These are phyloP conservation scores for Lactarius pseudohatsudake DNA, from an alignment of 768 basidiomycete genomes.

Conservation along the genomic window DNA sequence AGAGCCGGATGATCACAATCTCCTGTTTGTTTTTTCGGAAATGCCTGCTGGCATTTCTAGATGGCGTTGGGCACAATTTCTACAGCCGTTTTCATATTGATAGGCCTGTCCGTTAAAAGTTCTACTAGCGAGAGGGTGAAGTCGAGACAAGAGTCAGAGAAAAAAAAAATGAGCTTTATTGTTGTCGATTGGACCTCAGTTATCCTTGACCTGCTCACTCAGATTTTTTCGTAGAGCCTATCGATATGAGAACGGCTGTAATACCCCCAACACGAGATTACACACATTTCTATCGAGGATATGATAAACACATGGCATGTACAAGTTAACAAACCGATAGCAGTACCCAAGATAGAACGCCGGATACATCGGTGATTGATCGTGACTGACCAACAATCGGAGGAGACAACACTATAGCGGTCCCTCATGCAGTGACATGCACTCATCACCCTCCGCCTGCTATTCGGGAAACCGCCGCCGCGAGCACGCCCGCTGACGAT, in stretches of 20 bases:
- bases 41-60: not conserved
- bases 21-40: not conserved
- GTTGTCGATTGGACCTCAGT: too few relatives aligned
- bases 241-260: too few relatives aligned
- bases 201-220: too few relatives aligned
- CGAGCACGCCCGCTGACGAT: slow-evolving; percentile 20
- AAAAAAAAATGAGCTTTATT: too few relatives aligned
- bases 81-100: too few relatives aligned
- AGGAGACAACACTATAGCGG: not conserved
- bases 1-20: not conserved
- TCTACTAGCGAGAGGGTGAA: too few relatives aligned
- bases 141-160: too few relatives aligned
- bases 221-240: too few relatives aligned
- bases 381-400: not conserved
- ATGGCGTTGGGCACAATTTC: too few relatives aligned
- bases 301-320: not conserved
- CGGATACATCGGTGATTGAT: not conserved
- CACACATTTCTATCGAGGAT: not conserved
- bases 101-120: too few relatives aligned
- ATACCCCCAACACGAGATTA: too few relatives aligned
- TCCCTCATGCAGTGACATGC: not conserved
- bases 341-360: not conserved
- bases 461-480: slow-evolving; percentile 16
- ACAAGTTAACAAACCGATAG: not conserved
- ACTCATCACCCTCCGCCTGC: not conserved